Conservation (phyloP, 1,284 basidiomycete species). For the Marasmius fiardii region DNA sequence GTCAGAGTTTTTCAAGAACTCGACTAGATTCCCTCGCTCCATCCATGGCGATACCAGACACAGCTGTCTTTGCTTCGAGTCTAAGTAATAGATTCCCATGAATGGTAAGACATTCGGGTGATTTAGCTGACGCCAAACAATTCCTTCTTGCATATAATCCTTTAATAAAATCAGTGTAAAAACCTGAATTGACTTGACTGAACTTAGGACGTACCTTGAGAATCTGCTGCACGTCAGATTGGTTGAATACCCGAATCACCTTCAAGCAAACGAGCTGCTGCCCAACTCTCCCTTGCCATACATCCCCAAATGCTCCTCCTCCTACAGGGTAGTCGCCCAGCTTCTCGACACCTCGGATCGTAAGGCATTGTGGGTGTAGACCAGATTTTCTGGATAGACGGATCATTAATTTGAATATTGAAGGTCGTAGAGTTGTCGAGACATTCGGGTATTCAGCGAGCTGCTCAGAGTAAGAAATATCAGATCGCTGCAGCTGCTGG, state of each 20-base stretch:
- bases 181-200: neutral
- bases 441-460: neutral
- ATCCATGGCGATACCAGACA: neutral
- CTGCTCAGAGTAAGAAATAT: no score
- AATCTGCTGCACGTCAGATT: neutral
- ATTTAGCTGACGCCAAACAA: no score
- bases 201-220: neutral
- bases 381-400: neutral
- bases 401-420: neutral
- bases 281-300: no score
- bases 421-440: neutral
- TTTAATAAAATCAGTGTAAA: neutral
- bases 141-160: no score
- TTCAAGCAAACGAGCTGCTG: no score
- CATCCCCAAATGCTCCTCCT: no score
- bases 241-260: no score
- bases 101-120: neutral
- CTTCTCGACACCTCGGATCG: neutral
- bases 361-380: neutral
- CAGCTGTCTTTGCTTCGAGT: neutral
- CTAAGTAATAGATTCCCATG: neutral
- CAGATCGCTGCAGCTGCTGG: no score
- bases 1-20: neutral
- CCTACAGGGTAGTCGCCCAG: no score
- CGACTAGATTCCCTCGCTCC: neutral